Conservation (phyloP, 805 yeast species). For the Lipomyces yamadae region DNA sequence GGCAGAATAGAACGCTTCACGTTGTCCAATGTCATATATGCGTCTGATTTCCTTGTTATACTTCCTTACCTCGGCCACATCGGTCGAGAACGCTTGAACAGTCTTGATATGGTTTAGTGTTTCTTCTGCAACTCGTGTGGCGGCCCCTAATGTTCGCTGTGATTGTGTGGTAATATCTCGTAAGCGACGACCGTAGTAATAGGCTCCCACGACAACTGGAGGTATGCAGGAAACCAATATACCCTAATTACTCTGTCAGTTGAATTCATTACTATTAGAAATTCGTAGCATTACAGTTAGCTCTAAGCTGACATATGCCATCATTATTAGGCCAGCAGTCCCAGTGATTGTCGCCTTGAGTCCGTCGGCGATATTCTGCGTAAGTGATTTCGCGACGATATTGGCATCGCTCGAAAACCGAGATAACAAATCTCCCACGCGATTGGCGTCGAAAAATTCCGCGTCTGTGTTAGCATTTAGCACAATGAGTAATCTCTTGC, state of each 20-base stretch:
- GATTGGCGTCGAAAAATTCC: conserved; percentile 83
- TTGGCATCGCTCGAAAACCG: conserved; percentile 87
- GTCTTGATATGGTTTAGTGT: conserved; percentile 83
- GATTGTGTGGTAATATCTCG: conserved; percentile 72
- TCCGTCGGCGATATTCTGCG: conserved; percentile 91
- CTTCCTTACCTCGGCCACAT: conserved; percentile 71
- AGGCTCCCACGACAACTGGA: conserved; percentile 77
- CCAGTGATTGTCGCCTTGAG: conserved; percentile 81
- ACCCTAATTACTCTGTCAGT: conserved; percentile 37
- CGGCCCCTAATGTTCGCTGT: conserved; percentile 80
- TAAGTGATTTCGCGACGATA: conserved; percentile 80
- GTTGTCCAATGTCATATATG: conserved; percentile 68
- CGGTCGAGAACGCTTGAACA: conserved; percentile 89
- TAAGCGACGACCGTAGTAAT: conserved; percentile 79
- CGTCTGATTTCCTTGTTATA: conserved; percentile 73
- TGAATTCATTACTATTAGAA: neutral
- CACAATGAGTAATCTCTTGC: neutral
- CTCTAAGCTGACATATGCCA: conserved; percentile 83
- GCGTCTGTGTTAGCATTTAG: conserved; percentile 56
- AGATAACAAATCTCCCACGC: conserved; percentile 90
- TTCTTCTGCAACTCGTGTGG: conserved; percentile 91
- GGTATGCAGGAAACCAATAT: conserved; percentile 82
- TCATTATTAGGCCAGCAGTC: conserved; percentile 85
- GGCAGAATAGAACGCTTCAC: conserved; percentile 71
- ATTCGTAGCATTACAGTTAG: conserved; percentile 59